phyloP scores from a whole-genome alignment of 2,329 filamentous ascomycete genomes.

The Geoglossum cookeanum region DNA sequence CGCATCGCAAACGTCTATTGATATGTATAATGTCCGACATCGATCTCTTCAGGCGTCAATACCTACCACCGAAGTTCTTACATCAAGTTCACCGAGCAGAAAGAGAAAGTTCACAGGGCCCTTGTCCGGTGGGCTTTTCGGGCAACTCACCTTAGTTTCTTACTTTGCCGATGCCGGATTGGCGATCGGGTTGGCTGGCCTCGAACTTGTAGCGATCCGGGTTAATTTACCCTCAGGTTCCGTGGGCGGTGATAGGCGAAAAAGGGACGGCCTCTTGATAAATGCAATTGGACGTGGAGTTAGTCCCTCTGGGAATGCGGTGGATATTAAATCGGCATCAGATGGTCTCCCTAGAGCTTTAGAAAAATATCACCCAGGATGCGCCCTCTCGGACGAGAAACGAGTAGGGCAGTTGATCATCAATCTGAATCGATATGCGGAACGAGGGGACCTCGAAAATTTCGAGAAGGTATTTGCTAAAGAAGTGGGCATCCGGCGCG shows the following conservation, averaged over 20 bases:
- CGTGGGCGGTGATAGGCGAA: conserved; percentile 27
- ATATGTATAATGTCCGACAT: conserved; percentile 51
- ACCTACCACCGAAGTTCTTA: conserved; percentile 13
- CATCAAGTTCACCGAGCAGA: conserved; percentile 5
- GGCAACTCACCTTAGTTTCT: conserved; percentile 29
- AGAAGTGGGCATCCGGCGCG: conserved; percentile 19
- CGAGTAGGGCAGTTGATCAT: background rate
- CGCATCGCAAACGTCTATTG: conserved; percentile 35
- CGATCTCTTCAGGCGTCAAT: conserved; percentile 28
- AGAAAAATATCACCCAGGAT: background rate
- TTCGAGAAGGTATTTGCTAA: conserved; percentile 24
- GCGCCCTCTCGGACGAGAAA: background rate
- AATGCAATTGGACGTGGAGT: conserved; percentile 55
- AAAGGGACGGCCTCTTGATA: conserved; percentile 43
- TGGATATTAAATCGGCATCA: conserved; percentile 15
- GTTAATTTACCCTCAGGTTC: background rate
- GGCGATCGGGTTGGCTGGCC: conserved; percentile 43
- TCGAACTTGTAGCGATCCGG: conserved; percentile 47
- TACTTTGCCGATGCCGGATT: conserved; percentile 49
- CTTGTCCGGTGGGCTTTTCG: background rate
- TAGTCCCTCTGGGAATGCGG: conserved; percentile 15
- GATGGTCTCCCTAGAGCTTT: background rate
- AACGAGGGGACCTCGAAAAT: conserved; percentile 18
- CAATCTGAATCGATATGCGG: conserved; percentile 19
- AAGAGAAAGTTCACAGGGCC: conserved; percentile 2